phyloP scores from a whole-genome alignment of 306 rosid species.

The Casuarina equisetifolia region DNA sequence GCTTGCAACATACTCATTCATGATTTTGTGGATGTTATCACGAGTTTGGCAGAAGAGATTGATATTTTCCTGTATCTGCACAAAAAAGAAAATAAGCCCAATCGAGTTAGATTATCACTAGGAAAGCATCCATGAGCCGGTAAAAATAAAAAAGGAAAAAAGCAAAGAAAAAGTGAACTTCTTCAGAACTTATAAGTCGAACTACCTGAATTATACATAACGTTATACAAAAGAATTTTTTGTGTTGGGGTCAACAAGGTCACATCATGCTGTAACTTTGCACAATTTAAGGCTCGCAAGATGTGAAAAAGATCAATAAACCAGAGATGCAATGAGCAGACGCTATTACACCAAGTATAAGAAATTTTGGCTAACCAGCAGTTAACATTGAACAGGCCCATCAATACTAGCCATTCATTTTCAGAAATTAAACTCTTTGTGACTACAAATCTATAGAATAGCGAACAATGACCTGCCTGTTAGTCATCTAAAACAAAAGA shows the following conservation, averaged over 20 bases:
- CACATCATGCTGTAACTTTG: no score
- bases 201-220: not conserved
- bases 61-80: constrained; percentile 79
- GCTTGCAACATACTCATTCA: constrained; percentile 70
- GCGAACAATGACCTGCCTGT: not conserved
- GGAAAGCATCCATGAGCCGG: constrained; percentile 16
- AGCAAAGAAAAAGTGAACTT: not conserved
- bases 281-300: no score
- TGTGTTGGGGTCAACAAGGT: no score
- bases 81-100: constrained; percentile 24
- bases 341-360: not conserved
- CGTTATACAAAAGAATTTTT: no score
- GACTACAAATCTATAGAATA: not conserved
- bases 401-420: not conserved
- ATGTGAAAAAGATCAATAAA: no score
- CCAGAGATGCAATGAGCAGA: no score
- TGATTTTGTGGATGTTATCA: constrained; percentile 72
- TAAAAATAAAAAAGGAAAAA: constrained; percentile 7
- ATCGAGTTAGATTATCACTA: constrained; percentile 21
- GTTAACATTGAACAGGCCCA: not conserved
- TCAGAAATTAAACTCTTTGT: not conserved
- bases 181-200: constrained; percentile 7
- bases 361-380: not conserved
- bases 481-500: not conserved
- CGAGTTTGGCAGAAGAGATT: constrained; percentile 85